These are phyloP conservation scores for Halophytophthora batemanensis DNA, from an alignment of 352 stramenopile genomes.

Conservation along the genomic window DNA sequence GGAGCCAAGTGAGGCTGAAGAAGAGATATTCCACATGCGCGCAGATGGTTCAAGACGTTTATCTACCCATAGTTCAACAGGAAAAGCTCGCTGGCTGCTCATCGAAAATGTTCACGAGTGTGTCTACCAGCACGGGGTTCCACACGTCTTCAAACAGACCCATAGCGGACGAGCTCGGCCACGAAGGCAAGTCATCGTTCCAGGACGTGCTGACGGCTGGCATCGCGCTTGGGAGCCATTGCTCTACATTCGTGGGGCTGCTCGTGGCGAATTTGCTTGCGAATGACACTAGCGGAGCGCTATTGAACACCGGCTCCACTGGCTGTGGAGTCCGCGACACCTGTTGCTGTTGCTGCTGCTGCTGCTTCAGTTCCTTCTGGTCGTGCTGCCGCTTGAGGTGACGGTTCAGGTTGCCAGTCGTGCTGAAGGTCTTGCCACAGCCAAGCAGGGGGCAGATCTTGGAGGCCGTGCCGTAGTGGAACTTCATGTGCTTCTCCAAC, in stretches of 20 bases:
- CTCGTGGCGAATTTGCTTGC: slow-evolving; percentile 6
- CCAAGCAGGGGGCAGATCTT: slow-evolving; percentile 19
- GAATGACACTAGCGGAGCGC: neutral
- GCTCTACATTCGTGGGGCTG: slow-evolving; percentile 25
- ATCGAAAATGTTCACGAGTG: slow-evolving; percentile 25
- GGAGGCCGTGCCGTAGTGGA: slow-evolving; percentile 23
- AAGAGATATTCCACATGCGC: no score
- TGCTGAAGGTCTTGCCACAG: slow-evolving; percentile 53
- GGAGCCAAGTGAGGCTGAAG: no score
- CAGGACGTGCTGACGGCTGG: slow-evolving; percentile 6
- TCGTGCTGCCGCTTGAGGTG: slow-evolving; percentile 23
- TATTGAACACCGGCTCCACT: neutral
- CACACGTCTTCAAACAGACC: slow-evolving; percentile 25
- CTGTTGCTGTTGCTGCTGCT: slow-evolving; percentile 1
- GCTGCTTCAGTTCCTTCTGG: slow-evolving; percentile 11
- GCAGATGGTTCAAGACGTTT: neutral
- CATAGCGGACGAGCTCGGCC: slow-evolving; percentile 5
- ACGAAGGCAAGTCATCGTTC: slow-evolving; percentile 12
- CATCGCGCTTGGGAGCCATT: slow-evolving; percentile 16
- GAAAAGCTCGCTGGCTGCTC: slow-evolving; percentile 19
- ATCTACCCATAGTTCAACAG: slow-evolving; percentile 9
- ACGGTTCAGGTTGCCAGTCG: slow-evolving; percentile 41
- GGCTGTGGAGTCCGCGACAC: neutral
- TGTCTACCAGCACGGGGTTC: slow-evolving; percentile 24
- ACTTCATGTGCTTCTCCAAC: slow-evolving; percentile 32